Evolutionary conservation across 2,329 filamentous ascomycete species (phyloP), one percentile per base, ranked within the genome.

Genomic region (Nothophaeocryptopus gaeumannii): DNA sequence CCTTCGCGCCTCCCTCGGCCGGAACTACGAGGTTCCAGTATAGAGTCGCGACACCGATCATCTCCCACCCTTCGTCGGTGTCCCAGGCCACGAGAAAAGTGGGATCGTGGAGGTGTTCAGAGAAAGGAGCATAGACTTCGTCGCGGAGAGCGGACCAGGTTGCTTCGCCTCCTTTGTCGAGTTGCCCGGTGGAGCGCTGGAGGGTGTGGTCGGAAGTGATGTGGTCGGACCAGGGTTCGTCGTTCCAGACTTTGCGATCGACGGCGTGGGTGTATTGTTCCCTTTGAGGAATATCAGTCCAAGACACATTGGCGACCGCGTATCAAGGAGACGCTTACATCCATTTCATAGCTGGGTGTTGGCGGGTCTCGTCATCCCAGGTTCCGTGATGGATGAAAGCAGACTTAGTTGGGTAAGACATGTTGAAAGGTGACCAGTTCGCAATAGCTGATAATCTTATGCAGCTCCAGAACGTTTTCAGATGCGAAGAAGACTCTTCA

Each of bases 331-430:
- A 63, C 9, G 56, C 16, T 32, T 61, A 55, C 55, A 64, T 59
- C 54, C 54, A 65, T 26, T 55, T 57, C 58, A 62, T 57, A 11
- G 51, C 53, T 11, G 61, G 59, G 37, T 64, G 62, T 12, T 46
- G 32, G 16, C 59, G 61, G 15, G 51, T 57, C 2, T 55, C 47
- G n/a, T 54, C 50, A 45, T 52, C 51, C 56, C 61, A 63, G 35
- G 20, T 39, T 14, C 56, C 59, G 8, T 48, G 35, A 40, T 55
- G 45, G 46, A 64, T 45, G 44, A 59, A 63, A 41, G 50, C 53
- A 38, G 53, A 50, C 20, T 50, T 46, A 36, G 59, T 62, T 40
- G 55, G 48, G 46, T 49, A 58, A 37, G 60, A 55, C 61, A 67
- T 60, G 20, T 26, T 26, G 20, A 26, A 7, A 7, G 7, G 3